These are phyloP conservation scores for Chenopodium suecicum DNA, from an alignment of 148 eudicot genomes.

Conservation along the genomic window DNA sequence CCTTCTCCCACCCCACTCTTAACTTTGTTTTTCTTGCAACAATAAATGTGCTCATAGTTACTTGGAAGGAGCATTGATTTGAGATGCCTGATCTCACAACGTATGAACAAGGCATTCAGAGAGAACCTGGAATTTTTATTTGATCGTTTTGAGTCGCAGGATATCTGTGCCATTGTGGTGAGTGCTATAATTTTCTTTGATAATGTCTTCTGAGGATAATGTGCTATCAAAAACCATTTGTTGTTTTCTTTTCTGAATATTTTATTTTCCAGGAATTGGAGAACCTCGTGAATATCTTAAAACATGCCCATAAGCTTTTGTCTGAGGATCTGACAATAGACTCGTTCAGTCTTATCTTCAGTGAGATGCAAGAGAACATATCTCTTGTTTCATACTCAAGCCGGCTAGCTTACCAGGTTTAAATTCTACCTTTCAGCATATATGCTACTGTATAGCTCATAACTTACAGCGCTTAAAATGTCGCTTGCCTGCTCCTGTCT, in stretches of 20 bases:
- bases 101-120: constrained; percentile 89
- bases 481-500: neutral
- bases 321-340: constrained; percentile 75
- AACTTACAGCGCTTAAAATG: neutral
- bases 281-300: constrained; percentile 70
- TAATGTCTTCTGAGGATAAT: neutral
- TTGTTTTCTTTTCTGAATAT: neutral
- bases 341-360: constrained; percentile 72
- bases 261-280: constrained; percentile 76
- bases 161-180: constrained; percentile 88
- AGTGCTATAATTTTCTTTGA: constrained; percentile 24
- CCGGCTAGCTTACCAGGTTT: constrained; percentile 94
- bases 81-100: constrained; percentile 83
- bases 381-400: constrained; percentile 99
- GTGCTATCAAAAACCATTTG: constrained; percentile 6
- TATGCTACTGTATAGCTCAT: neutral
- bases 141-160: constrained; percentile 96
- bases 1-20: neutral
- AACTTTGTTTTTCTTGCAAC: neutral
- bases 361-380: constrained; percentile 93
- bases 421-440: neutral
- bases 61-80: constrained; percentile 87
- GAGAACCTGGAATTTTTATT: constrained; percentile 91
- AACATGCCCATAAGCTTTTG: constrained; percentile 77
- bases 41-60: constrained; percentile 44